A percentile compares a stretch with the other conserved stretches of the same genome.
Evolutionary conservation across 2,329 filamentous ascomycete genomes (phyloP).

Genomic region (Chrysoporthe deuterocubensis): DNA sequence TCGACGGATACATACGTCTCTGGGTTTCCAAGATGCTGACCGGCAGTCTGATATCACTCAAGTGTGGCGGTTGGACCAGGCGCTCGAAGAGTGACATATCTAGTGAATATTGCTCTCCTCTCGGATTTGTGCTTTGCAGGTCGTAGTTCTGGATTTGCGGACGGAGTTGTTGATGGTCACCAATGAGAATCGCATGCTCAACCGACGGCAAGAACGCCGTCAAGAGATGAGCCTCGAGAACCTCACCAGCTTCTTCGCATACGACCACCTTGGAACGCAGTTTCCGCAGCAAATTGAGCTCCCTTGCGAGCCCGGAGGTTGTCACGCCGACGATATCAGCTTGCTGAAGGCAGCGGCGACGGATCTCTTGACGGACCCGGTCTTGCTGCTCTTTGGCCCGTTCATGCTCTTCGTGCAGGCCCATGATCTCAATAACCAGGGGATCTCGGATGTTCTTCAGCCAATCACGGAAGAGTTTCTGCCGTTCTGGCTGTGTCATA

Average conservation of each 20-base stretch:
- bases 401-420: slow-evolving; percentile 24
- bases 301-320: slow-evolving; percentile 60
- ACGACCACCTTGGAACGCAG: slow-evolving; percentile 61
- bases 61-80: slow-evolving; percentile 40
- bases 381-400: neutral
- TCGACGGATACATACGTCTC: slow-evolving; percentile 67
- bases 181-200: slow-evolving; percentile 66
- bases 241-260: slow-evolving; percentile 71
- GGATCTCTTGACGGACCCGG: neutral
- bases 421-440: slow-evolving; percentile 24
- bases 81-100: slow-evolving; percentile 67
- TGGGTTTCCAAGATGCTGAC: slow-evolving; percentile 45
- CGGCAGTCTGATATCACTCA: slow-evolving; percentile 8
- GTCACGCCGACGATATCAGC: slow-evolving; percentile 62
- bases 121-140: slow-evolving; percentile 54
- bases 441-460: slow-evolving; percentile 33
- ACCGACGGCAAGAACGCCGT: slow-evolving; percentile 62
- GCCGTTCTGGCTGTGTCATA: slow-evolving; percentile 34
- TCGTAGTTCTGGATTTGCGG: slow-evolving; percentile 61
- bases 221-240: slow-evolving; percentile 66
- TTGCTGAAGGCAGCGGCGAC: slow-evolving; percentile 40
- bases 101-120: slow-evolving; percentile 55
- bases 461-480: slow-evolving; percentile 38
- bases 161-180: slow-evolving; percentile 66
- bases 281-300: slow-evolving; percentile 52